phyloP scores from a whole-genome alignment of 2,329 filamentous ascomycete genomes.

The Trichoderma koningii region DNA sequence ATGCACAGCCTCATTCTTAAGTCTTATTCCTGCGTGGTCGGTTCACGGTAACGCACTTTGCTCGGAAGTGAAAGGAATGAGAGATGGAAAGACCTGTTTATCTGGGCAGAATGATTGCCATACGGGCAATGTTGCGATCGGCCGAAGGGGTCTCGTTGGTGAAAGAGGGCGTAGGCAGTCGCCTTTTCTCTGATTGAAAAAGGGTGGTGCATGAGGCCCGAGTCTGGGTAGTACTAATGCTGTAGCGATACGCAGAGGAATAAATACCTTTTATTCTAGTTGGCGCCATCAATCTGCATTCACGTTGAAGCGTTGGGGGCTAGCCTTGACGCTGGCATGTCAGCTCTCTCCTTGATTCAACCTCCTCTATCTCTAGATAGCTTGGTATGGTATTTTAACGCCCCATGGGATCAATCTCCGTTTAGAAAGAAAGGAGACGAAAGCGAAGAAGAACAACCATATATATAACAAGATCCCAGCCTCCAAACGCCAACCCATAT shows the following conservation, averaged over 20 bases:
- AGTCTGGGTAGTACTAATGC: background rate
- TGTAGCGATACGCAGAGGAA: slow-evolving; percentile 8
- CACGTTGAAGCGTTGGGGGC: no score
- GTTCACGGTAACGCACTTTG: background rate
- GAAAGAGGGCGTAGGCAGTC: background rate
- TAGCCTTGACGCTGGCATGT: background rate
- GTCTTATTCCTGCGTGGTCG: background rate
- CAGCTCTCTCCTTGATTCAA: background rate
- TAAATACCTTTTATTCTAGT: background rate
- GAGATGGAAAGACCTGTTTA: background rate
- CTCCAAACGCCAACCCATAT: background rate
- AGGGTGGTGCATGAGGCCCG: background rate
- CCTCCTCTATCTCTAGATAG: slow-evolving; percentile 19
- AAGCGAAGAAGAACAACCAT: background rate
- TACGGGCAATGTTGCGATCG: background rate
- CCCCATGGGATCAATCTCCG: slow-evolving; percentile 14
- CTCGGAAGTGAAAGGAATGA: background rate
- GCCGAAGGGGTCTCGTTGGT: background rate
- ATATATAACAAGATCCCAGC: background rate
- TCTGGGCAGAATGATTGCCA: no score
- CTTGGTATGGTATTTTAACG: background rate
- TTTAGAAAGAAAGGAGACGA: background rate
- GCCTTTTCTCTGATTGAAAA: background rate
- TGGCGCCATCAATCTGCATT: background rate
- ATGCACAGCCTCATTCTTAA: background rate